phyloP scores from a whole-genome alignment of 2,329 filamentous ascomycete genomes.

The Ambrosiella xylebori region DNA sequence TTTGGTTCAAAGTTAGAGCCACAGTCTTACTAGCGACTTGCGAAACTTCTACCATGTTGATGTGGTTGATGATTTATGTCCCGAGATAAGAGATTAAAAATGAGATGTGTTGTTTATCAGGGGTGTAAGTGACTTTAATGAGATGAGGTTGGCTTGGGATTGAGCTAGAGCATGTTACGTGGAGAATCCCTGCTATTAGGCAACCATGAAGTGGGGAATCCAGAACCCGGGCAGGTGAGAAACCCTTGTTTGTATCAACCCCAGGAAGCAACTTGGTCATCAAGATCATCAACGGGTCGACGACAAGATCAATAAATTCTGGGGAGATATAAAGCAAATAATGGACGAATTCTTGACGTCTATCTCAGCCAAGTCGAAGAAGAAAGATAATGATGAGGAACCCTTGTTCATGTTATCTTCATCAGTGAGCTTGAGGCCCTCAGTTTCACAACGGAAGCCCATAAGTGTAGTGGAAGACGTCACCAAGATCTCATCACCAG shows the following conservation, averaged over 20 bases:
- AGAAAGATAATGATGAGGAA: slow-evolving; percentile 19
- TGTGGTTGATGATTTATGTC: background rate
- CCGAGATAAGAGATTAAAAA: background rate
- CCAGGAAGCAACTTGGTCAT: too few relatives aligned
- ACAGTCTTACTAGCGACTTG: slow-evolving; percentile 2
- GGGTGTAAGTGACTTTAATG: too few relatives aligned
- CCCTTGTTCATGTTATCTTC: slow-evolving; percentile 20
- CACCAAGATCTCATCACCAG: slow-evolving; percentile 18
- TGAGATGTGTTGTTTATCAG: background rate
- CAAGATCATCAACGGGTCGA: too few relatives aligned
- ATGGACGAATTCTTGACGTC: slow-evolving; percentile 42
- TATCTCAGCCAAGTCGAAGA: slow-evolving; percentile 34
- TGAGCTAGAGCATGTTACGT: background rate
- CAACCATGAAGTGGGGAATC: background rate
- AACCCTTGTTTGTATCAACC: background rate
- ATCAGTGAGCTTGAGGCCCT: background rate
- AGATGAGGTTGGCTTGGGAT: background rate
- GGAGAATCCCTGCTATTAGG: background rate
- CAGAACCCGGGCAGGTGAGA: background rate
- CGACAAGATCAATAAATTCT: too few relatives aligned
- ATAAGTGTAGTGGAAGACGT: background rate
- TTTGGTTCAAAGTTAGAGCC: slow-evolving; percentile 10
- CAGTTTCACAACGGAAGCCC: background rate
- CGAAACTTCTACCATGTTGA: background rate
- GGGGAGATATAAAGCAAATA: too few relatives aligned